phyloP scores from a whole-genome alignment of 768 basidiomycete species.

The Trametes elegans region DNA sequence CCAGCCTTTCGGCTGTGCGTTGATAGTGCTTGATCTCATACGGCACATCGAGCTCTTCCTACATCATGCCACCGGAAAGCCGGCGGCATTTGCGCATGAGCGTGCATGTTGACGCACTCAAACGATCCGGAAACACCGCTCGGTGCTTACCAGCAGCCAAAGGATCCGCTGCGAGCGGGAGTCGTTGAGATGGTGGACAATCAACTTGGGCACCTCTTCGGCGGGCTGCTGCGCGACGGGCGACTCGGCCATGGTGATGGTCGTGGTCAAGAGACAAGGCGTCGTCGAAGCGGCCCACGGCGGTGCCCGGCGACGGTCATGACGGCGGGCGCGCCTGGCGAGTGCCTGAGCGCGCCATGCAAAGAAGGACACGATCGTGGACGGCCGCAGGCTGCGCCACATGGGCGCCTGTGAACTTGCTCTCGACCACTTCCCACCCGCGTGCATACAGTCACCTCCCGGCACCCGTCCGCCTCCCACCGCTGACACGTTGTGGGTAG shows the following conservation, averaged over 20 bases:
- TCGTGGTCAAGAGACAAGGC: conserved; percentile 1
- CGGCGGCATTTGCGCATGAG: background rate
- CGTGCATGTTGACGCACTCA: no score
- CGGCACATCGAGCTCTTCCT: conserved; percentile 50
- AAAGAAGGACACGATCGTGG: background rate
- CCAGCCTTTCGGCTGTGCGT: conserved; percentile 23
- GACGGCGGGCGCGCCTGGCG: background rate
- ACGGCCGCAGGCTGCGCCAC: background rate
- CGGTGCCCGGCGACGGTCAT: background rate
- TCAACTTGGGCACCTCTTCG: conserved; percentile 12
- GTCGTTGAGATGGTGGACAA: conserved; percentile 45
- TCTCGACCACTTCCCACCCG: background rate
- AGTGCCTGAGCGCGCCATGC: background rate
- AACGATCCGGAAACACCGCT: background rate
- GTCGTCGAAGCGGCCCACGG: background rate
- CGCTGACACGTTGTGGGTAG: background rate
- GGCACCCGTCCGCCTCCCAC: background rate
- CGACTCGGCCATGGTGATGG: conserved; percentile 10
- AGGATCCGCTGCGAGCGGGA: conserved; percentile 50
- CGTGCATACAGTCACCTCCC: background rate
- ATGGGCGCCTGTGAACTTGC: background rate
- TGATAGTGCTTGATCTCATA: conserved; percentile 36
- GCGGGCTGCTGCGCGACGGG: background rate
- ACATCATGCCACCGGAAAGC: background rate
- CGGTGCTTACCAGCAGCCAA: conserved; percentile 40